Conservation (phyloP, 108 stramenopile species). For the Pinguiococcus pyrenoidosus region DNA sequence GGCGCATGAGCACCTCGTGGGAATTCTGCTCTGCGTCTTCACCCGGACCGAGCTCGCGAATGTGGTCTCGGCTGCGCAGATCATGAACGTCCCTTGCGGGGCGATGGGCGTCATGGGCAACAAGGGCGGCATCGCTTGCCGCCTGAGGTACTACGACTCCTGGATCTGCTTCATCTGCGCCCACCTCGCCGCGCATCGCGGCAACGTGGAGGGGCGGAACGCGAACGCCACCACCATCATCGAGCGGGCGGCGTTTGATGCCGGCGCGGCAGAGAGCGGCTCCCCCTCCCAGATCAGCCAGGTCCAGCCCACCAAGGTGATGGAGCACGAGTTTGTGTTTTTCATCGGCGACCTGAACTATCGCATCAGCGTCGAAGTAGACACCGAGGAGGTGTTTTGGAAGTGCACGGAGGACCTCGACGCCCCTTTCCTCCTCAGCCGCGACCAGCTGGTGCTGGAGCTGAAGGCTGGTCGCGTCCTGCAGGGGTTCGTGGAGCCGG, state of each 20-base stretch:
- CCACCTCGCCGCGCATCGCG: conserved; percentile 94
- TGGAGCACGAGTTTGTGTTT: conserved; percentile 84
- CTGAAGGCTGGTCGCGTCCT: conserved; percentile 73
- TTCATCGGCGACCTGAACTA: conserved; percentile 97
- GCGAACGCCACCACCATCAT: too few relatives aligned
- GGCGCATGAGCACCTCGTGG: conserved; percentile 63
- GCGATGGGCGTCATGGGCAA: conserved; percentile 99
- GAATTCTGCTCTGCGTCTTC: conserved; percentile 78
- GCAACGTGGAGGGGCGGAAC: conserved; percentile 86
- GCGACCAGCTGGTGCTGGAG: conserved; percentile 95
- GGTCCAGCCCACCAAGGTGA: too few relatives aligned
- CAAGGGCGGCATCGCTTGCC: conserved; percentile 81
- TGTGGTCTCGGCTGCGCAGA: conserved; percentile 34
- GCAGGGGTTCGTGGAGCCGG: conserved; percentile 73
- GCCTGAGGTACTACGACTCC: conserved; percentile 74
- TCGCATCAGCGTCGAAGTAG: conserved; percentile 72
- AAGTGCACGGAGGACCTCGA: conserved; percentile 17
- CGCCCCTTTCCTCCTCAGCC: conserved; percentile 50
- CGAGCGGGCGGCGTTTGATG: neutral
- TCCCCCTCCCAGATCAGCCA: neutral
- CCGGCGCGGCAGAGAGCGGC: neutral
- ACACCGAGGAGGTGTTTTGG: conserved; percentile 54
- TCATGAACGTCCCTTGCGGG: too few relatives aligned
- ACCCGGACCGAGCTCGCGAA: conserved; percentile 56
- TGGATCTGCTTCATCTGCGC: conserved; percentile 81